Conservation (phyloP, 331 rosid species). For the Quercus tomentella region DNA sequence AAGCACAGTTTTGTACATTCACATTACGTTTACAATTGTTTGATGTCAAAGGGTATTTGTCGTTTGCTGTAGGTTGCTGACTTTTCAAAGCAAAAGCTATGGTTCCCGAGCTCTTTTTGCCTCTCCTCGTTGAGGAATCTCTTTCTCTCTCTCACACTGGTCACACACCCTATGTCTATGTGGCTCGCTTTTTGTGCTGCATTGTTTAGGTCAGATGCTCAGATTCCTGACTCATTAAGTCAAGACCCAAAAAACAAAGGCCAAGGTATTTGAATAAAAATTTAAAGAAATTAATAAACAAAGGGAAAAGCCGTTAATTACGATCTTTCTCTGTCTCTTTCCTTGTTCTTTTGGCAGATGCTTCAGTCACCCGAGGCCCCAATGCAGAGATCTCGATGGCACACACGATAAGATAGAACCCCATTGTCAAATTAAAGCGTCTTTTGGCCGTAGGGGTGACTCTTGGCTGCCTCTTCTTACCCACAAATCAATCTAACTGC, state of each 20-base stretch:
- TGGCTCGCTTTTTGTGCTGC: constrained; percentile 11
- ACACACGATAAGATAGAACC: constrained; percentile 12
- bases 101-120: constrained; percentile 25
- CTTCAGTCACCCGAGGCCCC: background rate
- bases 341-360: constrained; percentile 7
- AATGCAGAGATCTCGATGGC: constrained; percentile 38
- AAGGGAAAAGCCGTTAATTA: constrained; percentile 57
- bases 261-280: too few species aligned
- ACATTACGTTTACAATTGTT: background rate
- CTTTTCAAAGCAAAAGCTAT: constrained; percentile 33
- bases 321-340: constrained; percentile 18
- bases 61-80: constrained; percentile 17
- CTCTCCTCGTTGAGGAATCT: constrained; percentile 67
- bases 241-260: constrained; percentile 11
- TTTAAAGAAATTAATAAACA: constrained; percentile 7
- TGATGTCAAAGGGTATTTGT: constrained; percentile 38
- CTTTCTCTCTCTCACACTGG: constrained; percentile 24
- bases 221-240: constrained; percentile 46
- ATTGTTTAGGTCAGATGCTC: constrained; percentile 53
- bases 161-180: background rate
- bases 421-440: constrained; percentile 5
- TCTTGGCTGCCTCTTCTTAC: too few species aligned
- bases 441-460: background rate
- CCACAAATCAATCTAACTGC: too few species aligned
- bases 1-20: too few species aligned